Conservation (phyloP, 208 protist species). For the Trypanosoma scelopori region DNA sequence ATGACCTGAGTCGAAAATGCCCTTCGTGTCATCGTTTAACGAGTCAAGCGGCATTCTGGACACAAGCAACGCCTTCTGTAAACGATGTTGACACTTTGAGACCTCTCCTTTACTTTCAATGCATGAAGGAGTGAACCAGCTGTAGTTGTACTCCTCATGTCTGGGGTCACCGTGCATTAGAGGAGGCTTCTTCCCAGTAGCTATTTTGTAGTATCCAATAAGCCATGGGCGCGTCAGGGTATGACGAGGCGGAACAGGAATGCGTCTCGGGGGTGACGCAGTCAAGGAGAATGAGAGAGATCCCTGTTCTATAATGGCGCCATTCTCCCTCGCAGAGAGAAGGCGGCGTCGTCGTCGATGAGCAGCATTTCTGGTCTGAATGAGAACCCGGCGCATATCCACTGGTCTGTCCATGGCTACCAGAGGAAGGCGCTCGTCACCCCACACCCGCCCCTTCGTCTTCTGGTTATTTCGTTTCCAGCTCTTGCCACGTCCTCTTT, state of each 20-base stretch:
- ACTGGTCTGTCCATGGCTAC: neutral
- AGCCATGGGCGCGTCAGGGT: conserved; percentile 18
- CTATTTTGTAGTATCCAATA: conserved; percentile 7
- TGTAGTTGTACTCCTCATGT: conserved; percentile 24
- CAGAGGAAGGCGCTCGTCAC: neutral
- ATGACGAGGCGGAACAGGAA: conserved; percentile 17
- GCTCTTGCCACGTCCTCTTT: too few species aligned
- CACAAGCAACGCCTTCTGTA: conserved; percentile 6
- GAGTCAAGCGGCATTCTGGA: conserved; percentile 2
- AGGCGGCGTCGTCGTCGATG: conserved; percentile 11
- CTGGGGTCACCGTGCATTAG: neutral
- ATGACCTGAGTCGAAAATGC: conserved; percentile 27
- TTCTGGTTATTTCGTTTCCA: neutral
- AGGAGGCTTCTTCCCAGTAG: neutral
- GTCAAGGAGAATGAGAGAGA: neutral
- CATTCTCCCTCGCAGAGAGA: conserved; percentile 19
- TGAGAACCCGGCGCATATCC: neutral
- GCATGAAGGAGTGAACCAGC: conserved; percentile 21
- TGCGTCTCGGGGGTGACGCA: neutral
- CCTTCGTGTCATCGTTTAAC: neutral
- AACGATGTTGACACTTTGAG: conserved; percentile 8
- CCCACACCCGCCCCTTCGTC: too few species aligned
- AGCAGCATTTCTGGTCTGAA: neutral
- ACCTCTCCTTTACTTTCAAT: neutral
- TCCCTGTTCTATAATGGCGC: conserved; percentile 19